Base-by-base conservation (phyloP, 2,329 filamentous ascomycete species). In the Phialocephala subalpina region DNA sequence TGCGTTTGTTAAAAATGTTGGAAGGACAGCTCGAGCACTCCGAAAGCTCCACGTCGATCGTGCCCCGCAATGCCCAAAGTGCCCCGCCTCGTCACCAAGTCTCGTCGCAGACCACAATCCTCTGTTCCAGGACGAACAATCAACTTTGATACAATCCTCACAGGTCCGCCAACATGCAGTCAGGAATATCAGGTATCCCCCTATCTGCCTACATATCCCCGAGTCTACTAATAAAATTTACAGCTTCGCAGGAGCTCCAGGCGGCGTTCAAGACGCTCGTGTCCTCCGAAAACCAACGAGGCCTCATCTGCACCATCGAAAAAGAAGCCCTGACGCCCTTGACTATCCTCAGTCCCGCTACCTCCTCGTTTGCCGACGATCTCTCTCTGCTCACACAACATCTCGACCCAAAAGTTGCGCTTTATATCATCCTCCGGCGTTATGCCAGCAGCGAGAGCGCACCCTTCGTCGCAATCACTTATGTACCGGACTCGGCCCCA, bases 181-280 rank as follows among this genome's bases (percentile, higher is more conserved):
- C 91, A 40, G 91, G 91, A 79, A 93, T 93, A 73, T 87, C 90
- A 80, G 90, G 90, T 90, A 83, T 59, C 75, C 57, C 29, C 18
- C 40, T 42, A 33, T 27, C 3, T 58, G 27, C 62, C 58, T 35
- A 63, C 49, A 49, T 57, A 49, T 20, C 40, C 20, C 27, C 40
- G 3, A 49, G 57, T 20, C 20, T 53, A 33, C 22, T 45, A 58
- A 61, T 36, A 59, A 38, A 60, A 27, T 42, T 22, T 36, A 40
- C 76, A 92, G 93, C 91, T 71, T 94, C 92, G 64, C 80, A 90
- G 80, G 92, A 95, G 84, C 90, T 96, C 68, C 86, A 89, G 76
- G 82, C 87, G 73, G 85, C 91, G 73, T 94, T 96, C 84, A 89
- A 87, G 80, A 82, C 80, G 67, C 84, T 96, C 75, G 84, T 93